Evolutionary conservation across 495 filamentous ascomycete genomes (phyloP).

Genomic region (Penicillium simplicissimum): DNA sequence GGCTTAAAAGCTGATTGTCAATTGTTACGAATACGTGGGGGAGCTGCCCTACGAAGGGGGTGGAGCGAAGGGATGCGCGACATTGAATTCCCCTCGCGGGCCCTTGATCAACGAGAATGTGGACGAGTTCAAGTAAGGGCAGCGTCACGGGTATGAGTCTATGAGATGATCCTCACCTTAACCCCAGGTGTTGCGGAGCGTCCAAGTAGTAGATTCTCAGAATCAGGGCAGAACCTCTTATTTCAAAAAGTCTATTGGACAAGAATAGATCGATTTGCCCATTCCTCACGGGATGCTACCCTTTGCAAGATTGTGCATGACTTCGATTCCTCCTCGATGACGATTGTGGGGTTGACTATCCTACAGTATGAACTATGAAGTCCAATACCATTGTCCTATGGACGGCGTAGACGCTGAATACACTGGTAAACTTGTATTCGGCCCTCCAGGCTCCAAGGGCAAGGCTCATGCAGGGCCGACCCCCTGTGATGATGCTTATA

Average conservation of each 20-base stretch:
- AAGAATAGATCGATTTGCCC: conserved; percentile 9
- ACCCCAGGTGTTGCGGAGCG: neutral
- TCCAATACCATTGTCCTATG: too few species aligned
- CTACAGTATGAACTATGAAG: neutral
- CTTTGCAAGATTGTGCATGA: conserved; percentile 1
- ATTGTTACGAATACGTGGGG: neutral
- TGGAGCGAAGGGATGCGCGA: conserved; percentile 32
- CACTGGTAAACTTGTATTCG: too few species aligned
- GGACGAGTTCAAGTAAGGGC: conserved; percentile 25
- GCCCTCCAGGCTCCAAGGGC: neutral
- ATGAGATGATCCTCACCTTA: neutral
- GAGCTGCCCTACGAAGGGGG: conserved; percentile 26
- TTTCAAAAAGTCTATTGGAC: neutral
- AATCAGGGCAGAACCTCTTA: neutral
- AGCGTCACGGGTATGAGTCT: conserved; percentile 16
- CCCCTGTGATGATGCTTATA: conserved; percentile 20
- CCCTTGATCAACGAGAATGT: conserved; percentile 35
- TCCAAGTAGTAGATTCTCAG: neutral
- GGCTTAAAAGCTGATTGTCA: conserved; percentile 22
- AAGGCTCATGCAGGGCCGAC: conserved; percentile 22
- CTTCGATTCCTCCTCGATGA: conserved; percentile 3
- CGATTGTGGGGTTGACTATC: conserved; percentile 15
- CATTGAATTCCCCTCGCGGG: conserved; percentile 32
- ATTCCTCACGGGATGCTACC: conserved; percentile 31
- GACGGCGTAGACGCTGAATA: too few species aligned